Evolutionary conservation across 2,329 filamentous ascomycete genomes (phyloP).

Genomic region (Calonectria pseudoreteaudii): DNA sequence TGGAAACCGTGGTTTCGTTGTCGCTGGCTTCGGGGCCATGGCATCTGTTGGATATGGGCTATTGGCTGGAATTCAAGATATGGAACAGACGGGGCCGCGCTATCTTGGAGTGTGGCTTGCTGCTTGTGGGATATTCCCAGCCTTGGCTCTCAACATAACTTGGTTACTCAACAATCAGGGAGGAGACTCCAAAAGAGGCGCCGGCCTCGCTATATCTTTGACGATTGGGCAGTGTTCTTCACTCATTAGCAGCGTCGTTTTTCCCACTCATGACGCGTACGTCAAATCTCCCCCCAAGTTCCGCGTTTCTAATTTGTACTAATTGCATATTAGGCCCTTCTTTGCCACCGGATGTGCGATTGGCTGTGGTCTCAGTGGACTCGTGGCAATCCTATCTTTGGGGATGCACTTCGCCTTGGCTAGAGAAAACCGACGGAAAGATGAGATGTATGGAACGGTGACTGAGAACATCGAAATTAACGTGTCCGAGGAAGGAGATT

Average conservation of each 20-base stretch:
- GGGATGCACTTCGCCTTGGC: constrained; percentile 22
- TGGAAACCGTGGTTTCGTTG: constrained; percentile 23
- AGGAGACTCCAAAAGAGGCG: constrained; percentile 27
- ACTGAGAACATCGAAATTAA: background rate
- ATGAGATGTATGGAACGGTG: constrained; percentile 10
- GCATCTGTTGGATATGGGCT: constrained; percentile 5
- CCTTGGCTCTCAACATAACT: constrained; percentile 27
- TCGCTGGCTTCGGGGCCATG: constrained; percentile 11
- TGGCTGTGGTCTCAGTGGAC: constrained; percentile 20
- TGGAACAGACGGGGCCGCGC: constrained; percentile 6
- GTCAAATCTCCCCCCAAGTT: background rate
- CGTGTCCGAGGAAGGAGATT: constrained; percentile 21
- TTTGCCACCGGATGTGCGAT: constrained; percentile 18
- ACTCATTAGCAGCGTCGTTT: constrained; percentile 26
- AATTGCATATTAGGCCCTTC: constrained; percentile 10
- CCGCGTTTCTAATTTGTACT: background rate
- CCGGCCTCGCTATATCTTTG: constrained; percentile 24
- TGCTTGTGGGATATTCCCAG: constrained; percentile 26
- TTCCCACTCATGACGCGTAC: constrained; percentile 23
- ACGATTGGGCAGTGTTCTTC: constrained; percentile 28
- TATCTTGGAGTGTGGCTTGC: constrained; percentile 21
- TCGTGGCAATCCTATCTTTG: constrained; percentile 7
- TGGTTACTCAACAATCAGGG: constrained; percentile 31
- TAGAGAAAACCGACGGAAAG: constrained; percentile 20
- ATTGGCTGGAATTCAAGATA: constrained; percentile 18